Percentiles rank a stretch among this genome's conserved stretches.
Evolutionary conservation across 108 stramenopile genomes (phyloP).

Genomic region (Conticribra guillardii): DNA sequence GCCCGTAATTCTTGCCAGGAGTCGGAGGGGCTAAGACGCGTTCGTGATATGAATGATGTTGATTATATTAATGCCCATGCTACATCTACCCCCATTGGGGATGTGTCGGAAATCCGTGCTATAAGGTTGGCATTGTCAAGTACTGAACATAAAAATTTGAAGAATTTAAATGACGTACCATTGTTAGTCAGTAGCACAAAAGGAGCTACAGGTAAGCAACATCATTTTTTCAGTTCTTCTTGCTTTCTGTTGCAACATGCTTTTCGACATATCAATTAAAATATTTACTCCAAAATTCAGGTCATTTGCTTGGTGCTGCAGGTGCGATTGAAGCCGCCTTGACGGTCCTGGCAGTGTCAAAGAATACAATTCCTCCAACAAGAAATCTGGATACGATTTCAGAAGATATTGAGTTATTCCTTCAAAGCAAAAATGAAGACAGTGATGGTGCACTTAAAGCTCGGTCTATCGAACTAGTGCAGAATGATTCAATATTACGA

Average conservation of each 20-base stretch:
- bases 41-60: conserved; percentile 44
- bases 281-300: not conserved
- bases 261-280: not conserved
- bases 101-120: conserved; percentile 87
- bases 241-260: not conserved
- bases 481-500: conserved; percentile 32
- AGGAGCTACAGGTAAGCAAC: conserved; percentile 75
- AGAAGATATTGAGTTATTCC: conserved; percentile 22
- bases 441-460: not conserved
- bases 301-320: conserved; percentile 96
- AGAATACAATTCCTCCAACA: conserved; percentile 83
- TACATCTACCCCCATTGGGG: conserved; percentile 96
- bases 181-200: conserved; percentile 91
- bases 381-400: conserved; percentile 65
- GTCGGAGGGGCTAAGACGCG: not conserved
- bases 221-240: not conserved
- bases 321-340: conserved; percentile 95
- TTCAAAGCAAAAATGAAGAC: conserved; percentile 12
- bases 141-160: too few species aligned
- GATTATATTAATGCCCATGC: conserved; percentile 97
- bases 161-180: too few species aligned
- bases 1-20: conserved; percentile 6
- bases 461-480: conserved; percentile 41
- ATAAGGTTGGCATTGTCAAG: conserved; percentile 63
- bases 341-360: conserved; percentile 71